Conservation (phyloP, 2,329 filamentous ascomycete species). For the Aspergillus nomiae region DNA sequence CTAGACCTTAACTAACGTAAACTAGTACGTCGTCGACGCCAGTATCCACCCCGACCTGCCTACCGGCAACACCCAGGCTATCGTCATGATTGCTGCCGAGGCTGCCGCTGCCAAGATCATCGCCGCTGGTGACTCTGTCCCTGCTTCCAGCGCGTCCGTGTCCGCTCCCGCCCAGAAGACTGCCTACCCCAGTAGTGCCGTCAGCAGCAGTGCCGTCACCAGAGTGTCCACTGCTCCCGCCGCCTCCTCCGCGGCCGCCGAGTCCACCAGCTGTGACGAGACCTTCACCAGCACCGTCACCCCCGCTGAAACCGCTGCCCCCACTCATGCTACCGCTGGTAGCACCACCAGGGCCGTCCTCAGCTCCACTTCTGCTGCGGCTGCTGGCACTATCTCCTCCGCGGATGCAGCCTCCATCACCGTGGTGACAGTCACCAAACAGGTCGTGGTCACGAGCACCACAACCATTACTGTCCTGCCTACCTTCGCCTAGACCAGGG, state of each 20-base stretch:
- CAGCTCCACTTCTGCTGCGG: neutral
- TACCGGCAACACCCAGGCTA: constrained; percentile 66
- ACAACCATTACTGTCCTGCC: constrained; percentile 11
- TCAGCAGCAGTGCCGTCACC: neutral
- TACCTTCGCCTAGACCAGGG: constrained; percentile 4
- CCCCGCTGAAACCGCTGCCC: neutral
- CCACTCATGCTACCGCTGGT: neutral
- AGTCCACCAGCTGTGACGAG: neutral
- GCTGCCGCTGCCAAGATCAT: constrained; percentile 58
- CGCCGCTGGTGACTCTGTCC: constrained; percentile 24
- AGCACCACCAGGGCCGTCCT: neutral
- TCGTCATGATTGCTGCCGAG: constrained; percentile 66
- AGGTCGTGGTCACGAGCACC: constrained; percentile 12
- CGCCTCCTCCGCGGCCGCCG: neutral
- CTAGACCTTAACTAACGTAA: neutral
- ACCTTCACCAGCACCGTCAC: neutral
- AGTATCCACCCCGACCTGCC: constrained; percentile 70
- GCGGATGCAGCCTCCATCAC: neutral
- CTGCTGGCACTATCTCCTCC: constrained; percentile 2
- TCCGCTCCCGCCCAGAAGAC: constrained; percentile 3
- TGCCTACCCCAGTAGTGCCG: neutral
- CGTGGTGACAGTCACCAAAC: constrained; percentile 7
- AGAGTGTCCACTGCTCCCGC: neutral
- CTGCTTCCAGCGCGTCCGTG: neutral
- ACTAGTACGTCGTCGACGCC: constrained; percentile 64